phyloP scores from a whole-genome alignment of 2,329 filamentous ascomycete species.

The Calonectria pauciramosa region DNA sequence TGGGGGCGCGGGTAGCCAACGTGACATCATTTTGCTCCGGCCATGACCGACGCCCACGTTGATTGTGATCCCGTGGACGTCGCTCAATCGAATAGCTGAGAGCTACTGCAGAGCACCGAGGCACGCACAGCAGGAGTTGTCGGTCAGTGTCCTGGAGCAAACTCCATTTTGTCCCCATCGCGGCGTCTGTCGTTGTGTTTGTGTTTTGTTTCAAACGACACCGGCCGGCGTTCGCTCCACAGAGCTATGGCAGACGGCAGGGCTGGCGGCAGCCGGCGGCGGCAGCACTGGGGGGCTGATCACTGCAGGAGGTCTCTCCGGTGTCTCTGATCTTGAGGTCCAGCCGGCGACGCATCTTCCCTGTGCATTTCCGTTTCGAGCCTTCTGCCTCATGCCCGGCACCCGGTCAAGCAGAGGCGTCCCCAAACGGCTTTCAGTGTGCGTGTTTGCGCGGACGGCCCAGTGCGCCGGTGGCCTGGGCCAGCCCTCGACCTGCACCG shows the following conservation, averaged over 20 bases:
- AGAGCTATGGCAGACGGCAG: neutral
- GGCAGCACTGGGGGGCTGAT: conserved; percentile 14
- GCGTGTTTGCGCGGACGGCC: conserved; percentile 1
- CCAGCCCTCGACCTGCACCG: conserved; percentile 1
- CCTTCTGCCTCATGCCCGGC: conserved; percentile 15
- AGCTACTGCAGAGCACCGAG: conserved; percentile 20
- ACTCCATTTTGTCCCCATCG: conserved; percentile 2
- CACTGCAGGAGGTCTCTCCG: neutral
- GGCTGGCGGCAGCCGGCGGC: conserved; percentile 13
- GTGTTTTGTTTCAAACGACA: neutral
- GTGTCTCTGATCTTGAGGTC: neutral
- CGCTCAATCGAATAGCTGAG: conserved; percentile 6
- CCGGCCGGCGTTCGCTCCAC: conserved; percentile 6
- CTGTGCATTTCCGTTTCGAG: conserved; percentile 23
- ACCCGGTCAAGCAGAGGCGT: conserved; percentile 1
- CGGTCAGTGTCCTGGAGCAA: neutral
- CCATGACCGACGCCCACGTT: conserved; percentile 24
- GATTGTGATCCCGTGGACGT: conserved; percentile 27
- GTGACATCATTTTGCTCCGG: conserved; percentile 31
- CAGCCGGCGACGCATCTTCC: neutral
- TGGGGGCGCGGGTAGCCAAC: conserved; percentile 20
- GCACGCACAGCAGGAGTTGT: neutral
- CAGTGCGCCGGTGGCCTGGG: neutral
- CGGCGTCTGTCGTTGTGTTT: conserved; percentile 2
- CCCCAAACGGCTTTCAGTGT: conserved; percentile 6